Evolutionary conservation across 768 basidiomycete genomes (phyloP), one percentile per base, ranked within the genome.

Genomic region (Boletus bicolor): DNA sequence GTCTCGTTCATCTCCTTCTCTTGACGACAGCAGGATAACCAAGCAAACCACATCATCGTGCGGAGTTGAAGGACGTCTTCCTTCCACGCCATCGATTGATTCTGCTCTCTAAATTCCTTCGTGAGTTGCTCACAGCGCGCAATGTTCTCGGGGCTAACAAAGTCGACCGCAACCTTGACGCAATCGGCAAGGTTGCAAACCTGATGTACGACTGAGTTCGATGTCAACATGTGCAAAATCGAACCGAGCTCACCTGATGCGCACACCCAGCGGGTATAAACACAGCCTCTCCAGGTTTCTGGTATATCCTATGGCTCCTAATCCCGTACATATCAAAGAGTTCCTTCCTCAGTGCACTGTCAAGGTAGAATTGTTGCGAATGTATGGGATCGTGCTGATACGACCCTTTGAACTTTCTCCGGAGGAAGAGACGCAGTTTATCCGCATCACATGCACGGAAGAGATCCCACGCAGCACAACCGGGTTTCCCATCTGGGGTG

Each of bases 211-310:
- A 45, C 26, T 54, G 3, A 53, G 30, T 48, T 28, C 59, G 35
- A 34, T 36, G 19, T 43, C 28, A 14, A 48, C 37, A 45, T n/a
- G 34, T 44, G 35, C 32, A 50, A 38, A 15, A 26, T 56, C 10
- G 26, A 44, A 43, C 36, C 41, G 5, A 44, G 66, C 80, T 51
- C 51, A 89, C 91, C 83, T 93, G 91, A 71, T 93, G 91, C 1
- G 90, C 89, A 70, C 89, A 93, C 24, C 93, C 95, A 4, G 95
- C 95, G 14, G 95, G 95, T 57, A 98, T 93, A 71, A 97, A 94
- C 12, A 98, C 86, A 0, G 93, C 95, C 66, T 98, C 90, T 19
- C 93, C 93, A 3, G 91, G 91, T 61, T 82, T 80, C 72, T 98
- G 96, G 71, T 93, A 95, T 19, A 98, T 79, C 52, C 93, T 75